Percentiles rank a stretch among this genome's conserved stretches.
Evolutionary conservation across 768 basidiomycete species (phyloP).

Genomic region (Mycena albidolilacea): DNA sequence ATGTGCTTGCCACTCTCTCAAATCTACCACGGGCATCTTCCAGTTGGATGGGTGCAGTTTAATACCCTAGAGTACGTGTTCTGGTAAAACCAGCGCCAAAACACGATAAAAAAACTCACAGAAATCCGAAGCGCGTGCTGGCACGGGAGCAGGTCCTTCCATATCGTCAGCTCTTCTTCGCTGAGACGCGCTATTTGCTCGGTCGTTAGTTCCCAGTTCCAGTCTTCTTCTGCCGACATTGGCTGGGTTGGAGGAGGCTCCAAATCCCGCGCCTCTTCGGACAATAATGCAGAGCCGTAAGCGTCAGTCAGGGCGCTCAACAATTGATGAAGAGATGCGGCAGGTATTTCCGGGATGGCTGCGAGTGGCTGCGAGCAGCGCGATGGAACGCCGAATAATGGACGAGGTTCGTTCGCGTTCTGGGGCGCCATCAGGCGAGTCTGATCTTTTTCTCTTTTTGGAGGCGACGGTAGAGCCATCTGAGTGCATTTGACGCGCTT

Average conservation of each 20-base stretch:
- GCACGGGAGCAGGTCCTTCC: slow-evolving; percentile 29
- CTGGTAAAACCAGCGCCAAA: not conserved
- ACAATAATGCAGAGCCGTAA: slow-evolving; percentile 18
- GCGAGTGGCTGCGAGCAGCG: slow-evolving; percentile 13
- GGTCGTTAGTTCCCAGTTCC: slow-evolving; percentile 30
- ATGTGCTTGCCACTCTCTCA: slow-evolving; percentile 25
- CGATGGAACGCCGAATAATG: slow-evolving; percentile 28
- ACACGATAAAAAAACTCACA: not conserved
- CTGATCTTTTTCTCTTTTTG: slow-evolving; percentile 22
- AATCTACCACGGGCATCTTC: slow-evolving; percentile 28
- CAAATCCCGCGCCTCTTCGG: not conserved
- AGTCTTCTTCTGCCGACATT: slow-evolving; percentile 11
- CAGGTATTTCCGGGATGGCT: slow-evolving; percentile 17
- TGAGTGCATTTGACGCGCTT: slow-evolving; percentile 18
- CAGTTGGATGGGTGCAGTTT: slow-evolving; percentile 25
- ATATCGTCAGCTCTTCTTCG: slow-evolving; percentile 29
- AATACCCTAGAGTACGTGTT: not conserved
- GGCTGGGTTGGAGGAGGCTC: not conserved
- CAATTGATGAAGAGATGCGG: slow-evolving; percentile 12
- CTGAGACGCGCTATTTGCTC: slow-evolving; percentile 13
- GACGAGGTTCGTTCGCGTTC: slow-evolving; percentile 20
- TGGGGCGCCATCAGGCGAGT: not conserved
- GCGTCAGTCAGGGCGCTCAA: slow-evolving; percentile 13
- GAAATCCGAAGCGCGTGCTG: not conserved
- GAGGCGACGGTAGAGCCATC: not conserved